A percentile compares a stretch with the other conserved stretches of the same genome.
phyloP scores from a whole-genome alignment of 1,139 yeast genomes.

The Suhomyces atakaporum region DNA sequence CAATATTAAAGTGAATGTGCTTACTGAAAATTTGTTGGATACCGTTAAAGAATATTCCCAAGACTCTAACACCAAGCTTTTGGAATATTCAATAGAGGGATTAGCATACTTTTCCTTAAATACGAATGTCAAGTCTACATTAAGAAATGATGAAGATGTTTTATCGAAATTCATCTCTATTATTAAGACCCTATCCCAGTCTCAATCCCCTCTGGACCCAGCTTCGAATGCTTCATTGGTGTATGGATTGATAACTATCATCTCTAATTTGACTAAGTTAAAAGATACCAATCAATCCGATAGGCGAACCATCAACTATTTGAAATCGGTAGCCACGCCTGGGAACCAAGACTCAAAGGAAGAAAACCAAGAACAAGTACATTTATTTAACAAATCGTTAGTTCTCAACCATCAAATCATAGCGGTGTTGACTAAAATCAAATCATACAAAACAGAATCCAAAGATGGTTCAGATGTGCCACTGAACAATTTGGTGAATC shows the following conservation, averaged over 20 bases:
- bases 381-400: constrained; percentile 33
- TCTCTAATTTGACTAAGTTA: constrained; percentile 40
- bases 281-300: constrained; percentile 20
- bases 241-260: constrained; percentile 42
- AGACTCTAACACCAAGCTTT: constrained; percentile 8
- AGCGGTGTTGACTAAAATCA: constrained; percentile 28
- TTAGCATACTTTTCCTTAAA: constrained; percentile 49
- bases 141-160: constrained; percentile 37
- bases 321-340: constrained; percentile 40
- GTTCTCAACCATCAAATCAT: constrained; percentile 30
- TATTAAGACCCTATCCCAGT: constrained; percentile 11
- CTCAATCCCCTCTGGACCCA: too few species aligned
- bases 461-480: background rate
- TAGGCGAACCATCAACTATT: constrained; percentile 28
- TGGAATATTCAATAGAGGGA: constrained; percentile 42
- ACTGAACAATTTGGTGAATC: constrained; percentile 17
- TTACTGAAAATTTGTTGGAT: constrained; percentile 10
- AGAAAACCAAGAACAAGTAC: constrained; percentile 30
- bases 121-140: constrained; percentile 26
- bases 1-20: constrained; percentile 4
- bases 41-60: constrained; percentile 5
- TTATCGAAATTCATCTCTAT: constrained; percentile 24
- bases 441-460: constrained; percentile 19
- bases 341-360: constrained; percentile 21
- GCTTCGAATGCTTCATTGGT: too few species aligned